phyloP scores from a whole-genome alignment of 192 early-diverging fungal genomes.

The Glomus cerebriforme region DNA sequence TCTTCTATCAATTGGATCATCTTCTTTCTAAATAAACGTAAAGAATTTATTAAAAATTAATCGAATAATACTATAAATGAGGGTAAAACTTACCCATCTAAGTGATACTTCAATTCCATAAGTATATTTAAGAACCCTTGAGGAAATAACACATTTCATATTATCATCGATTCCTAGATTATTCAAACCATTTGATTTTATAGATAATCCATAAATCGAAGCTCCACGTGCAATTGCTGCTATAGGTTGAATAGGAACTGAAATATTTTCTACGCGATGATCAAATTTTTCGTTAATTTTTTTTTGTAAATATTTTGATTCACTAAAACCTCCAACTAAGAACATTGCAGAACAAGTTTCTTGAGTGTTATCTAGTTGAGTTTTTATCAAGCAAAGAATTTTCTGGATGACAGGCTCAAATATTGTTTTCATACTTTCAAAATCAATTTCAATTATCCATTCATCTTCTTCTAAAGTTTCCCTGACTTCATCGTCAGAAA shows the following conservation, averaged over 20 bases:
- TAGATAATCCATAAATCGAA: background rate
- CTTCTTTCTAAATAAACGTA: background rate
- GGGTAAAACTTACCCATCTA: background rate
- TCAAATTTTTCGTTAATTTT: conserved; percentile 51
- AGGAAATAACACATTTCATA: background rate
- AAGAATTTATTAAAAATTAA: too few species aligned
- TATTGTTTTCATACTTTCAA: conserved; percentile 49
- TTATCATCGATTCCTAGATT: conserved; percentile 36
- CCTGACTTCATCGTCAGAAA: background rate
- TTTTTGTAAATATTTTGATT: conserved; percentile 52
- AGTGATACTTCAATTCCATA: background rate
- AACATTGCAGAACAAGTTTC: conserved; percentile 50
- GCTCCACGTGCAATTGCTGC: conserved; percentile 53
- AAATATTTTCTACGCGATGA: conserved; percentile 41
- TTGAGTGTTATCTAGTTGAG: conserved; percentile 46
- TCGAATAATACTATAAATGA: too few species aligned
- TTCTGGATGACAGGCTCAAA: conserved; percentile 60
- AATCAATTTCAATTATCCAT: conserved; percentile 42
- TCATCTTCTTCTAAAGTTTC: conserved; percentile 46
- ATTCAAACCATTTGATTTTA: conserved; percentile 36
- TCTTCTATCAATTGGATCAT: background rate
- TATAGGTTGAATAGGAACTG: conserved; percentile 51
- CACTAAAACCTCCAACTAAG: conserved; percentile 58
- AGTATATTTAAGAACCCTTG: conserved; percentile 1
- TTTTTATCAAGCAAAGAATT: conserved; percentile 53